These are phyloP conservation scores for Blastobotrys ciferrii DNA, from an alignment of 1,139 yeast species.

Conservation along the genomic window DNA sequence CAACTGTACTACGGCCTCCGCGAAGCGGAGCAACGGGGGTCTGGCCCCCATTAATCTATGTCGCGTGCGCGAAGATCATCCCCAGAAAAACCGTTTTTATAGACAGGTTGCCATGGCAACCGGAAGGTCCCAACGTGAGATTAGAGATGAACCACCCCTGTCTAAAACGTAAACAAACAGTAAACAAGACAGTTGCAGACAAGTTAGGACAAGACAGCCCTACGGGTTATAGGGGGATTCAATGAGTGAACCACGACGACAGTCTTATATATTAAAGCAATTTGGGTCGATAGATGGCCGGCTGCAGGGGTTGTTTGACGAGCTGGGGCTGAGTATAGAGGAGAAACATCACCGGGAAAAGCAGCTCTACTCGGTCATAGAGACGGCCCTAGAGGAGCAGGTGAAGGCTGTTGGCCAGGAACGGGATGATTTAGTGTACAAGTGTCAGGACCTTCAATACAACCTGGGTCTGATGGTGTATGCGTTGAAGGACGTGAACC, in stretches of 20 bases:
- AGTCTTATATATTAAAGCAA: constrained; percentile 34
- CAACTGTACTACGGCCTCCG: too few relatives aligned
- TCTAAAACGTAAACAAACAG: background rate
- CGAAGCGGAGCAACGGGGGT: too few relatives aligned
- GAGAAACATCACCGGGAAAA: constrained; percentile 35
- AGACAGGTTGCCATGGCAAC: background rate
- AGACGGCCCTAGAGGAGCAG: constrained; percentile 34
- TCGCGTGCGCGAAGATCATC: too few relatives aligned
- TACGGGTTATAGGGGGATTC: too few relatives aligned
- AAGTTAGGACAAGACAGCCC: too few relatives aligned
- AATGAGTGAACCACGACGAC: constrained; percentile 23
- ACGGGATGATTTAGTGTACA: constrained; percentile 28
- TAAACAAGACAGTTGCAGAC: too few relatives aligned
- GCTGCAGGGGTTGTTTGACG: constrained; percentile 37
- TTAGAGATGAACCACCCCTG: background rate
- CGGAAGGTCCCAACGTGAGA: background rate
- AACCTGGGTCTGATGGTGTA: constrained; percentile 29
- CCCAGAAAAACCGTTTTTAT: too few relatives aligned
- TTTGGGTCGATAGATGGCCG: constrained; percentile 29
- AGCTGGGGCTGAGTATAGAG: constrained; percentile 32
- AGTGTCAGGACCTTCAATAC: constrained; percentile 30
- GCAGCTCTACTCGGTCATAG: constrained; percentile 32
- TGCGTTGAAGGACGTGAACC: constrained; percentile 32
- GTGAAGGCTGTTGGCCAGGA: constrained; percentile 32
- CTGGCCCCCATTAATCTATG: too few relatives aligned